phyloP scores from a whole-genome alignment of 129 eudicot genomes.

The Kitagawia praeruptora region DNA sequence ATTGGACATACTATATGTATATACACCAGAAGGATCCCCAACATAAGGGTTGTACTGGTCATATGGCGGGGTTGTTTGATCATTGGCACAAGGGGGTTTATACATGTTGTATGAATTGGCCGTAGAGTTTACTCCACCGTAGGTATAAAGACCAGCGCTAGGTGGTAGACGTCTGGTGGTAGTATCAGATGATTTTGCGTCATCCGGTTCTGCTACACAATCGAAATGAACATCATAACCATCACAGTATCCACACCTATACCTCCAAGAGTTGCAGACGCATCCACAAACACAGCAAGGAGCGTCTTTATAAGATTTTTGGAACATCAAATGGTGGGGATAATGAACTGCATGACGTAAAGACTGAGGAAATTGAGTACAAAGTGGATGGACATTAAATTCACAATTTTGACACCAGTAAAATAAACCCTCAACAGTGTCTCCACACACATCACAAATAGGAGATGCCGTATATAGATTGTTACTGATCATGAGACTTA shows the following conservation, averaged over 20 bases:
- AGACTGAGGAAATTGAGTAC: constrained; percentile 22
- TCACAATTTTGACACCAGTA: constrained; percentile 28
- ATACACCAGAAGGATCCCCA: too few relatives aligned
- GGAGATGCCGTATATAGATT: constrained; percentile 2
- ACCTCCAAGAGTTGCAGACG: constrained; percentile 14
- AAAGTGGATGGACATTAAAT: constrained; percentile 31
- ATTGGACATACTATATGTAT: too few relatives aligned
- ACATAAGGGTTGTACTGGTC: too few relatives aligned
- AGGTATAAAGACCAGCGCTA: neutral
- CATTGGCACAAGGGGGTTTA: too few relatives aligned
- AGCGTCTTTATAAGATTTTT: neutral
- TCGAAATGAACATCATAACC: constrained; percentile 15
- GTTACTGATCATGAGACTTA: constrained; percentile 22
- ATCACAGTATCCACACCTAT: constrained; percentile 16
- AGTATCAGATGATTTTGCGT: neutral
- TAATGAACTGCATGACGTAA: constrained; percentile 17
- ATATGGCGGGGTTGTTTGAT: too few relatives aligned
- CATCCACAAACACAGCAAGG: constrained; percentile 14
- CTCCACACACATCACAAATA: constrained; percentile 21
- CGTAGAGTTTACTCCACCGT: neutral
- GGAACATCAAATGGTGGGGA: constrained; percentile 16
- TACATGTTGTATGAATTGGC: neutral
- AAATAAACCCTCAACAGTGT: constrained; percentile 21
- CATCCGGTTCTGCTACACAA: constrained; percentile 3
- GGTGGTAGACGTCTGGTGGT: neutral